Evolutionary conservation across 192 early-diverging fungal species (phyloP).

Genomic region (Phycomyces blakesleeanus): DNA sequence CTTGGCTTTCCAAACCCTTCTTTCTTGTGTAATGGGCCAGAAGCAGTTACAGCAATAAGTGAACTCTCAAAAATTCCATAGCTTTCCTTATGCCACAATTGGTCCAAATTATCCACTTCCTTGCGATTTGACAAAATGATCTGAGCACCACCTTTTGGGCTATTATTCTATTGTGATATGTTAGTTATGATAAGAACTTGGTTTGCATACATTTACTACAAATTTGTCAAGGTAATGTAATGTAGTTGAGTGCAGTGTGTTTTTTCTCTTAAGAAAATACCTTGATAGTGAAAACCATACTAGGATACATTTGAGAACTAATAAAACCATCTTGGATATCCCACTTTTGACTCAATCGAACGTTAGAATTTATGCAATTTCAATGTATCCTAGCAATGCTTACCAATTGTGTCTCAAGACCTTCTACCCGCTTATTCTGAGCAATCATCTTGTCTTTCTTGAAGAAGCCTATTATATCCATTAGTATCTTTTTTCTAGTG

Average conservation of each 20-base stretch:
- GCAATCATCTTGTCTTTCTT: slow-evolving; percentile 33
- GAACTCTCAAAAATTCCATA: slow-evolving; percentile 25
- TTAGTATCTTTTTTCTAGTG: too few species aligned
- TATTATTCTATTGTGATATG: slow-evolving; percentile 21
- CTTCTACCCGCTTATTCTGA: slow-evolving; percentile 26
- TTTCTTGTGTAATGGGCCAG: slow-evolving; percentile 25
- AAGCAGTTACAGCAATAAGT: slow-evolving; percentile 11
- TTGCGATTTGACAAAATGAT: slow-evolving; percentile 37
- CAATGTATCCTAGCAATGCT: not conserved
- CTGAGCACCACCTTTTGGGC: slow-evolving; percentile 29
- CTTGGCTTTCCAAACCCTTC: slow-evolving; percentile 26
- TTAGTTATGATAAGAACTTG: not conserved
- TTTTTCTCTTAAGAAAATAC: slow-evolving; percentile 11
- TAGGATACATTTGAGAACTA: slow-evolving; percentile 25
- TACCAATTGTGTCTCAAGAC: slow-evolving; percentile 27
- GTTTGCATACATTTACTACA: too few species aligned
- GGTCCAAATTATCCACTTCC: slow-evolving; percentile 31
- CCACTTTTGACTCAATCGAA: slow-evolving; percentile 16
- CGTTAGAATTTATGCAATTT: not conserved
- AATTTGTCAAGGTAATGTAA: too few species aligned
- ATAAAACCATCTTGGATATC: slow-evolving; percentile 32
- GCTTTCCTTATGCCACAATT: slow-evolving; percentile 32
- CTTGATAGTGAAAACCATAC: slow-evolving; percentile 34
- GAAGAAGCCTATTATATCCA: slow-evolving; percentile 20
- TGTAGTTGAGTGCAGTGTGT: too few species aligned